Percentiles rank a stretch among this genome's conserved stretches.
Conservation (phyloP, 1,284 basidiomycete genomes). For the Ganoderma resinaceum region DNA sequence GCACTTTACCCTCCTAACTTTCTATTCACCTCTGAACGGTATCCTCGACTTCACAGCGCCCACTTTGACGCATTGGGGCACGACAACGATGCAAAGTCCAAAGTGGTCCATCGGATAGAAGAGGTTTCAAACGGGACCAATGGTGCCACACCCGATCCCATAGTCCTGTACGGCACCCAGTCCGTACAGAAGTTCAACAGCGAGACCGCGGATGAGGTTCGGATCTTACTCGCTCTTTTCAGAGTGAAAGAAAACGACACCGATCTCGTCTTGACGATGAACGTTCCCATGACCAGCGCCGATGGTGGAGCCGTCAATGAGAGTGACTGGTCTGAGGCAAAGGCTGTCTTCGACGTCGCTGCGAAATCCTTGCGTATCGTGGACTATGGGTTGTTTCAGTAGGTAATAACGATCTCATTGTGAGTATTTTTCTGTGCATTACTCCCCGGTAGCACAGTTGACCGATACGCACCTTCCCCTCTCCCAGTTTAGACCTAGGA, state of each 20-base stretch:
- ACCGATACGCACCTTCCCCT: neutral
- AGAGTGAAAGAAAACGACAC: slow-evolving; percentile 73
- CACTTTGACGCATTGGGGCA: slow-evolving; percentile 94
- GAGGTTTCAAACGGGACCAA: slow-evolving; percentile 50
- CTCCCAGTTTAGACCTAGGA: neutral
- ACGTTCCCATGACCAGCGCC: slow-evolving; percentile 65
- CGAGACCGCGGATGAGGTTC: slow-evolving; percentile 66
- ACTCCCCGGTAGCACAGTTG: neutral
- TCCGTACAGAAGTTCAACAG: slow-evolving; percentile 81
- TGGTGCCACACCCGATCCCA: slow-evolving; percentile 62
- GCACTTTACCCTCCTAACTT: slow-evolving; percentile 25
- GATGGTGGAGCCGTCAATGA: slow-evolving; percentile 52
- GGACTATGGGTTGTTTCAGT: slow-evolving; percentile 81
- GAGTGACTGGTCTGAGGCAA: slow-evolving; percentile 46
- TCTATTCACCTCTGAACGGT: neutral
- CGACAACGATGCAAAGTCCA: slow-evolving; percentile 81
- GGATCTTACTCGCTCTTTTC: slow-evolving; percentile 82
- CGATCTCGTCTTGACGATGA: slow-evolving; percentile 86
- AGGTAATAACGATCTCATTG: slow-evolving; percentile 21
- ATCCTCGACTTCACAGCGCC: slow-evolving; percentile 58
- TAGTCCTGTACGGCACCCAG: slow-evolving; percentile 75
- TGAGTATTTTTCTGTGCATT: neutral
- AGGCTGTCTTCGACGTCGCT: slow-evolving; percentile 63
- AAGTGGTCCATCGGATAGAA: slow-evolving; percentile 53
- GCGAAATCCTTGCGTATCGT: slow-evolving; percentile 70